Base-by-base conservation (phyloP, 139 green algal genomes). In the Picocystis salinarum region DNA sequence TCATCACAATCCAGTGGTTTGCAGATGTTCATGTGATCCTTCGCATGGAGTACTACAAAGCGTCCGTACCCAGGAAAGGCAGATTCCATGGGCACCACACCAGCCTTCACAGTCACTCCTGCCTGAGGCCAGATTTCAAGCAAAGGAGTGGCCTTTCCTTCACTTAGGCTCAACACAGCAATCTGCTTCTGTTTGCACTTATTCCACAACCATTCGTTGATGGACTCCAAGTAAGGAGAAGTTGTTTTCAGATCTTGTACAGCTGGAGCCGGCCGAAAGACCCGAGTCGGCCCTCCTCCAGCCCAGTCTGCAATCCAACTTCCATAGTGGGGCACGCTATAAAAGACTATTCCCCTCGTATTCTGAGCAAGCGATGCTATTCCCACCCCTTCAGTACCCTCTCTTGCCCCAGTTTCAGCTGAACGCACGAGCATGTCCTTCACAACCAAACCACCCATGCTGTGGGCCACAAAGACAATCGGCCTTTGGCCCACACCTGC, bases 391-490 rank as follows among this genome's bases (percentile, higher is more conserved):
- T 33, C 23, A 15, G 42, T 18, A 11, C 23, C 23, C 42, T 50
- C 28, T 22, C 24, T 6, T 22, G 36, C 9, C 39, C 22, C 6
- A 28, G 41, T 20, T 58, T 41, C 3, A 47, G 42, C 24, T 33
- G 12, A 9, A 44, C 55, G 45, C 5, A 48, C 62, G 33, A 84
- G 45, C 55, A 86, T 52, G 50, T 86, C 80, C 61, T 92, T 92
- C 20, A 90, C 60, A 15, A 92, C 48, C 18, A 92, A 51, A 4
- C 80, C 80, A 0, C 80, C 80, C 80, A 92, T 82, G 55, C 52
- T 61, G 61, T 91, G 79, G 17, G 54, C 53, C 11, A 91, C 64
- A 54, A 87, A 91, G 41, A 91, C 56, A 9, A 82, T 53, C 2
- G 79, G 79, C 20, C 79, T 48, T 51, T 67, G 51, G 2, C 79